A percentile compares a stretch with the other conserved stretches of the same genome.
These are phyloP conservation scores for Purpureocillium lavendulum DNA, from an alignment of 2,329 filamentous ascomycete species.

Conservation along the genomic window DNA sequence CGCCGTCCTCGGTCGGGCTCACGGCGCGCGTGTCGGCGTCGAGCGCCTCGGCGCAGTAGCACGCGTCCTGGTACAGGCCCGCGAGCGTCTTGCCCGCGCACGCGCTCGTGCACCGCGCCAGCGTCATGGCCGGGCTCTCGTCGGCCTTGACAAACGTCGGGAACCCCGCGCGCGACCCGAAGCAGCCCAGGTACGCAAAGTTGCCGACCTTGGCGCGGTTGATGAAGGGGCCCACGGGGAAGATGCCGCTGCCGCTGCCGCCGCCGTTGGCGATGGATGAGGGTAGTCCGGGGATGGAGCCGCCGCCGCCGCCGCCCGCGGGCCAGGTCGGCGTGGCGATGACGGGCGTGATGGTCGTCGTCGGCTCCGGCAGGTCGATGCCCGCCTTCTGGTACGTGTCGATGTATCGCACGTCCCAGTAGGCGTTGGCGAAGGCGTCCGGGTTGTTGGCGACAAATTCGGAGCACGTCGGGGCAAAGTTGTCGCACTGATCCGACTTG, in stretches of 20 bases:
- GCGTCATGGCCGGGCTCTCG: conserved; percentile 28
- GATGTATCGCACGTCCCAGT: conserved; percentile 49
- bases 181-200: conserved; percentile 32
- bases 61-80: conserved; percentile 30
- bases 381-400: conserved; percentile 30
- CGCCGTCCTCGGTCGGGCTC: conserved; percentile 7
- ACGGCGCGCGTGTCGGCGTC: conserved; percentile 28
- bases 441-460: conserved; percentile 39
- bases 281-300: neutral
- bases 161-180: conserved; percentile 27
- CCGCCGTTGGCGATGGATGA: neutral
- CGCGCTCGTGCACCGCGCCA: conserved; percentile 26
- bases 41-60: conserved; percentile 36
- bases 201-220: conserved; percentile 24
- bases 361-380: neutral
- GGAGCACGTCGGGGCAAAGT: conserved; percentile 33
- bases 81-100: conserved; percentile 28
- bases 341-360: neutral
- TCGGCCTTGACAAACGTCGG: conserved; percentile 21
- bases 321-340: neutral
- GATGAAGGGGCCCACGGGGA: conserved; percentile 7
- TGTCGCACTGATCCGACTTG: conserved; percentile 25
- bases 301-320: neutral
- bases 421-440: conserved; percentile 28
- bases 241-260: neutral